Percentiles rank a stretch among this genome's conserved stretches.
These are phyloP conservation scores for Candida yuanshanica DNA, from an alignment of 805 yeast species.

Conservation along the genomic window DNA sequence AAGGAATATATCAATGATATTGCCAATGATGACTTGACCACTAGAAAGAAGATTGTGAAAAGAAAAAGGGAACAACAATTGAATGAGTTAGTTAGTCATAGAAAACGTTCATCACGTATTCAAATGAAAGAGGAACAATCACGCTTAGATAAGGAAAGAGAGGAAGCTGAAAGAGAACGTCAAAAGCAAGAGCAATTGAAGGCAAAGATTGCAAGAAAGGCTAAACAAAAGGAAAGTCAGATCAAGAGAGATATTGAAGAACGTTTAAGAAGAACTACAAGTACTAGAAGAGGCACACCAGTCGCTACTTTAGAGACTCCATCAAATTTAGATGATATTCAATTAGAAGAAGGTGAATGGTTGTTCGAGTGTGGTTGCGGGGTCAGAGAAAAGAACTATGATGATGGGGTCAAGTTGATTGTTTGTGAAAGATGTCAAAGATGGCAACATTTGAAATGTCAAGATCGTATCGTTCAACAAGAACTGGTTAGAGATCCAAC, in stretches of 20 bases:
- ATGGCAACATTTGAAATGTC: slow-evolving; percentile 35
- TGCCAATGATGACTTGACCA: slow-evolving; percentile 42
- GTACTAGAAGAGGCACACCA: slow-evolving; percentile 14
- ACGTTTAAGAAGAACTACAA: slow-evolving; percentile 14
- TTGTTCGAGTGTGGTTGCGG: slow-evolving; percentile 34
- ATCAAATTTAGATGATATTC: slow-evolving; percentile 14
- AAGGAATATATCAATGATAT: slow-evolving; percentile 29
- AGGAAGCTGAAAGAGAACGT: slow-evolving; percentile 20
- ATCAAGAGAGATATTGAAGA: slow-evolving; percentile 23
- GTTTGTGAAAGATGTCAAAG: slow-evolving; percentile 31
- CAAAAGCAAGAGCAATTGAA: slow-evolving; percentile 34
- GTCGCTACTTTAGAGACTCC: slow-evolving; percentile 26
- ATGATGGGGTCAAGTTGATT: slow-evolving; percentile 31
- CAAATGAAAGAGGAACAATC: slow-evolving; percentile 64
- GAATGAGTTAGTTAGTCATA: slow-evolving; percentile 54
- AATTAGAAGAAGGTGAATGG: slow-evolving; percentile 33
- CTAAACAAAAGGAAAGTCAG: slow-evolving; percentile 17
- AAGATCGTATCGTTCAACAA: slow-evolving; percentile 24
- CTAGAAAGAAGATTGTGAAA: slow-evolving; percentile 47
- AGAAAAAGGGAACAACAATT: slow-evolving; percentile 60
- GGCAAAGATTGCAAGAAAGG: slow-evolving; percentile 32
- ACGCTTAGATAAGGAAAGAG: slow-evolving; percentile 38
- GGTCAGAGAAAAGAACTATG: slow-evolving; percentile 28
- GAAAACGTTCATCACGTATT: slow-evolving; percentile 70
- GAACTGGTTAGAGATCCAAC: slow-evolving; percentile 21